Evolutionary conservation across 2,329 filamentous ascomycete species (phyloP).

Genomic region (Fusarium pininemorale): DNA sequence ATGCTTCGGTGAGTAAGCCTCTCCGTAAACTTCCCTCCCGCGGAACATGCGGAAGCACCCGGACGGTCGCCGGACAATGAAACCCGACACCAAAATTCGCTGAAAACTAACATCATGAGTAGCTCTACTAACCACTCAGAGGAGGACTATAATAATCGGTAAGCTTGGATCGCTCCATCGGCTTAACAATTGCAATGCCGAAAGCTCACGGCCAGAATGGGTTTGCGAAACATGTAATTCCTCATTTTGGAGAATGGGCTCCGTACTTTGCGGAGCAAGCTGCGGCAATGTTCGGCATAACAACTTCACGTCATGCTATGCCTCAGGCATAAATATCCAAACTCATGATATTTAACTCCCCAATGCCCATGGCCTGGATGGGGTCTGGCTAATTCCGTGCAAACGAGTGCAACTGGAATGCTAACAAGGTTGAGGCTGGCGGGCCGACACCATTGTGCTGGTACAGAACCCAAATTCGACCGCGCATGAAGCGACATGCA

Average conservation of each 20-base stretch:
- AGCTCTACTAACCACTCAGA: background rate
- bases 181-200: background rate
- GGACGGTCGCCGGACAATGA: slow-evolving; percentile 15
- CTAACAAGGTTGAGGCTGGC: background rate
- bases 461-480: background rate
- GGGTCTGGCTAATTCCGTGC: background rate
- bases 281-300: slow-evolving; percentile 28
- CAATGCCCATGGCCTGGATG: background rate
- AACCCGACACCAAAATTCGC: slow-evolving; percentile 16
- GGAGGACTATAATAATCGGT: background rate
- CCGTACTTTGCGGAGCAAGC: slow-evolving; percentile 4
- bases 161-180: background rate
- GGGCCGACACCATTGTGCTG: slow-evolving; percentile 5
- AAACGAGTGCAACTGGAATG: background rate
- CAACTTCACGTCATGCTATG: background rate
- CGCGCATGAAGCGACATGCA: background rate
- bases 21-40: background rate
- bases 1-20: background rate
- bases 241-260: background rate
- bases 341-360: slow-evolving; percentile 2
- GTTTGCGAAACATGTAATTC: background rate
- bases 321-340: background rate
- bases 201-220: background rate
- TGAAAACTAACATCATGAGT: background rate
- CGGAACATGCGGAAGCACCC: slow-evolving; percentile 9